phyloP scores from a whole-genome alignment of 2,329 filamentous ascomycete species.

The Arthrobotrys conoides region DNA sequence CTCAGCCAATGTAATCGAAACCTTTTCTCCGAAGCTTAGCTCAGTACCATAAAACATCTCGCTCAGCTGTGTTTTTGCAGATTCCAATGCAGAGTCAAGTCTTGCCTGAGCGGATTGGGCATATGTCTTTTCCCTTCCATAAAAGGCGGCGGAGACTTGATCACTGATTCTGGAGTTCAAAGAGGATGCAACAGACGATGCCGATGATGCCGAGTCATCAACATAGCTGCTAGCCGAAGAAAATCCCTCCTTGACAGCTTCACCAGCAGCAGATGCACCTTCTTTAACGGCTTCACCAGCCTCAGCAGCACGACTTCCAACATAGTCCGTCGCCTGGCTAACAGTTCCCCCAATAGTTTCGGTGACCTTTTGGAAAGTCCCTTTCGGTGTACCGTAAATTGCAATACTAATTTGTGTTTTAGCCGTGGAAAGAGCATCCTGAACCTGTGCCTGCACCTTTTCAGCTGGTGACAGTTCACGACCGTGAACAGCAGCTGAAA shows the following conservation, averaged over 20 bases:
- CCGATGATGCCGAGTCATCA: conserved; percentile 54
- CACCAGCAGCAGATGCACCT: conserved; percentile 42
- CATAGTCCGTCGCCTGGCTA: conserved; percentile 65
- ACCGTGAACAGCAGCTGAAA: conserved; percentile 73
- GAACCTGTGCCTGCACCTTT: conserved; percentile 71
- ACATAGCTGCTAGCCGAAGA: conserved; percentile 52
- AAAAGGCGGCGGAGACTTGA: conserved; percentile 45
- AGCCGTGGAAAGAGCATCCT: conserved; percentile 71
- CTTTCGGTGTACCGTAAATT: conserved; percentile 72
- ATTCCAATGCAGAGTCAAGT: conserved; percentile 60
- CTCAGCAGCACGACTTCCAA: conserved; percentile 65
- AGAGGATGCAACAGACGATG: conserved; percentile 48
- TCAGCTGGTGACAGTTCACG: conserved; percentile 72
- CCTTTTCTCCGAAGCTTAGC: conserved; percentile 54
- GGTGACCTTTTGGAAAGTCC: conserved; percentile 69
- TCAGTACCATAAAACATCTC: conserved; percentile 60
- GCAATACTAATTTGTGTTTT: conserved; percentile 71
- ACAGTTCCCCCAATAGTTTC: conserved; percentile 48
- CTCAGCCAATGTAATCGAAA: conserved; percentile 55
- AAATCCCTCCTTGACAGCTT: conserved; percentile 42
- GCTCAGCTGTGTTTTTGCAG: conserved; percentile 61
- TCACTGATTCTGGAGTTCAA: conserved; percentile 48
- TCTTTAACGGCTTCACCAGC: conserved; percentile 44
- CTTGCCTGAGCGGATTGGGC: conserved; percentile 44
- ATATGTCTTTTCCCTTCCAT: conserved; percentile 50